A percentile compares a stretch with the other conserved stretches of the same genome.
These are phyloP conservation scores for Gamsiella multidivaricata DNA, from an alignment of 192 early-diverging fungal species.

Conservation along the genomic window DNA sequence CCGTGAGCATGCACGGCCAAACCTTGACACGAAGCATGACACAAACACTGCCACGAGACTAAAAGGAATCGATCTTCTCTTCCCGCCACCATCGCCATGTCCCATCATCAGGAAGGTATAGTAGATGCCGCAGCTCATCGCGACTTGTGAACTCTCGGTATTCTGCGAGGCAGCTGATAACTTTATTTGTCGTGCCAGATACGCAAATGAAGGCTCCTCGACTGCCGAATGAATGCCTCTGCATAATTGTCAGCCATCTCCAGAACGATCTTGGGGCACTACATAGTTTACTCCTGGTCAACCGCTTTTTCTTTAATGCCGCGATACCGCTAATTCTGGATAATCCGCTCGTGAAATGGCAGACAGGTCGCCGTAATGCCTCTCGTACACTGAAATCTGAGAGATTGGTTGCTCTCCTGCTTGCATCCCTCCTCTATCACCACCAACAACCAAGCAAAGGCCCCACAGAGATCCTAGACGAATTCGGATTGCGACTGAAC, in stretches of 20 bases:
- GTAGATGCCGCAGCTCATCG: no score
- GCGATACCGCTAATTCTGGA: not conserved
- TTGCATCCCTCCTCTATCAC: constrained; percentile 1
- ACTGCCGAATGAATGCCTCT: constrained; percentile 19
- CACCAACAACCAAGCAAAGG: not conserved
- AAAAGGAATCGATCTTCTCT: no score
- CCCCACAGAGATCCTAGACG: not conserved
- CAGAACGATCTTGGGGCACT: constrained; percentile 4
- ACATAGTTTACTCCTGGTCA: constrained; percentile 13
- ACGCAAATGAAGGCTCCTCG: no score
- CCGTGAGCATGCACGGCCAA: no score
- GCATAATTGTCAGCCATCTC: not conserved
- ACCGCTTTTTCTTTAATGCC: constrained; percentile 29
- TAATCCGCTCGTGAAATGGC: not conserved
- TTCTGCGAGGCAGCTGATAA: no score
- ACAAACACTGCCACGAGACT: no score
- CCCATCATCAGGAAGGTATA: no score
- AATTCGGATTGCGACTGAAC: constrained; percentile 4
- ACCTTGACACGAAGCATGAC: no score
- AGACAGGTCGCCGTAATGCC: not conserved
- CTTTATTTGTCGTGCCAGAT: no score
- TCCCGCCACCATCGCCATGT: no score
- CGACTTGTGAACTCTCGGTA: no score
- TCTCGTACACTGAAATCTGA: not conserved
- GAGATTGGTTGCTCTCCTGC: not conserved